phyloP scores from a whole-genome alignment of 768 basidiomycete genomes.

The Auriscalpium vulgare region DNA sequence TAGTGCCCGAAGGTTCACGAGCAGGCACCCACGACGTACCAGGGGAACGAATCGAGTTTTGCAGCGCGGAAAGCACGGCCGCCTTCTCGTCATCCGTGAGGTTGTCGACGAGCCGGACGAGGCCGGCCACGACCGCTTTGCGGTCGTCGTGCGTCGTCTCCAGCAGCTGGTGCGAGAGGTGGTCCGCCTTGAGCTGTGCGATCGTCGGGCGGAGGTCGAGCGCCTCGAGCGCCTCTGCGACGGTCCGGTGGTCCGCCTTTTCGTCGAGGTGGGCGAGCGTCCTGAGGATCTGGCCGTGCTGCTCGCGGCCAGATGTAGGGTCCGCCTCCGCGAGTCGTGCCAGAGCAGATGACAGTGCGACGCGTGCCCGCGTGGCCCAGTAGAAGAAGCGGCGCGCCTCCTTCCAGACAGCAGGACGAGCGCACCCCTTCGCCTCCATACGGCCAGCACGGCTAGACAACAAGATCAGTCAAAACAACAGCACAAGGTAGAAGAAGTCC shows the following conservation, averaged over 20 bases:
- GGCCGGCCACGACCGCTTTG: slow-evolving; percentile 67
- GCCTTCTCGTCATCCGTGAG: slow-evolving; percentile 68
- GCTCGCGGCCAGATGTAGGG: slow-evolving; percentile 60
- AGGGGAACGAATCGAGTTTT: slow-evolving; percentile 46
- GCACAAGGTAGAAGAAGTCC: slow-evolving; percentile 22
- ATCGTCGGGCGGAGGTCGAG: slow-evolving; percentile 59
- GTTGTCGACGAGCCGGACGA: slow-evolving; percentile 63
- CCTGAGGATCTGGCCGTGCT: slow-evolving; percentile 57
- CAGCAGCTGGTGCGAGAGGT: slow-evolving; percentile 58
- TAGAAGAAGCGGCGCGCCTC: slow-evolving; percentile 86
- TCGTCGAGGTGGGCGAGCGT: slow-evolving; percentile 50
- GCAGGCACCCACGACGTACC: slow-evolving; percentile 35
- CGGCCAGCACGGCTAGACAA: slow-evolving; percentile 74
- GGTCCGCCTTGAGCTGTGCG: slow-evolving; percentile 59
- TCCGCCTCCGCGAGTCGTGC: slow-evolving; percentile 59
- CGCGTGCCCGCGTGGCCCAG: slow-evolving; percentile 83
- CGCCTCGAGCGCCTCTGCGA: slow-evolving; percentile 61
- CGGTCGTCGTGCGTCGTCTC: slow-evolving; percentile 66
- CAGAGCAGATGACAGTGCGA: slow-evolving; percentile 61
- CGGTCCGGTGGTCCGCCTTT: slow-evolving; percentile 43
- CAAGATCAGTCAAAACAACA: not conserved
- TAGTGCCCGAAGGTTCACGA: slow-evolving; percentile 3
- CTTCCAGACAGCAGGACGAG: slow-evolving; percentile 81
- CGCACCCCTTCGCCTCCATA: slow-evolving; percentile 97
- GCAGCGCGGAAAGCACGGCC: slow-evolving; percentile 51